Percentiles rank a stretch among this genome's conserved stretches.
Conservation (phyloP, 192 early-diverging fungal species). For the Backusella morwellensis region DNA sequence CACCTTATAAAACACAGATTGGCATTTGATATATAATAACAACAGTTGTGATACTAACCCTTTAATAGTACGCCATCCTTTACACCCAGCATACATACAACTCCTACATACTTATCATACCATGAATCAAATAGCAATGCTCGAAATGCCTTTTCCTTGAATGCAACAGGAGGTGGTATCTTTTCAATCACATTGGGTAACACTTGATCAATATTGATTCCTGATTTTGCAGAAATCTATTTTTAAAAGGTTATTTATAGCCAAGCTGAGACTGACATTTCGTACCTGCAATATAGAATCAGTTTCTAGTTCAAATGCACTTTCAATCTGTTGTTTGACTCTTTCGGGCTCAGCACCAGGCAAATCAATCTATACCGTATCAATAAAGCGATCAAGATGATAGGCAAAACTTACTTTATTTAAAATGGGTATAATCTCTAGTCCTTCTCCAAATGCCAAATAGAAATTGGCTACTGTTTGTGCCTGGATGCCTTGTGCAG, state of each 20-base stretch:
- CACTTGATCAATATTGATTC: slow-evolving; percentile 69
- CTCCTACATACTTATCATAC: slow-evolving; percentile 97
- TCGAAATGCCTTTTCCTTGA: slow-evolving; percentile 67
- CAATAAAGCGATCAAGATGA: background rate
- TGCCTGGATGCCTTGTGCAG: slow-evolving; percentile 94
- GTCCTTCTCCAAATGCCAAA: slow-evolving; percentile 84
- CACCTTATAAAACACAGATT: slow-evolving; percentile 43
- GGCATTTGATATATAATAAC: background rate
- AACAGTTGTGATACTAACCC: slow-evolving; percentile 36
- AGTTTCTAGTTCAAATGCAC: slow-evolving; percentile 81
- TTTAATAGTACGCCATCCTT: slow-evolving; percentile 79
- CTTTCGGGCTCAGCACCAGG: slow-evolving; percentile 82
- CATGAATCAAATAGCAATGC: slow-evolving; percentile 96
- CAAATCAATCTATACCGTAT: slow-evolving; percentile 70
- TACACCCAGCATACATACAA: slow-evolving; percentile 91
- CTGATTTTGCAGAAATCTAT: slow-evolving; percentile 88
- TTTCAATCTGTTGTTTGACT: slow-evolving; percentile 77
- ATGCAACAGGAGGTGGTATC: slow-evolving; percentile 70
- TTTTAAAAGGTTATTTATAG: slow-evolving; percentile 2
- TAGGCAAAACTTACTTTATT: slow-evolving; percentile 64
- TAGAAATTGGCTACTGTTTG: slow-evolving; percentile 98
- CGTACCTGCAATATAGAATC: slow-evolving; percentile 48
- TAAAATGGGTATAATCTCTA: slow-evolving; percentile 85
- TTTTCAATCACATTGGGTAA: slow-evolving; percentile 76
- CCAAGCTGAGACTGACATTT: background rate